Evolutionary conservation across 805 yeast species (phyloP).

Genomic region (Metschnikowia santaceciliae): DNA sequence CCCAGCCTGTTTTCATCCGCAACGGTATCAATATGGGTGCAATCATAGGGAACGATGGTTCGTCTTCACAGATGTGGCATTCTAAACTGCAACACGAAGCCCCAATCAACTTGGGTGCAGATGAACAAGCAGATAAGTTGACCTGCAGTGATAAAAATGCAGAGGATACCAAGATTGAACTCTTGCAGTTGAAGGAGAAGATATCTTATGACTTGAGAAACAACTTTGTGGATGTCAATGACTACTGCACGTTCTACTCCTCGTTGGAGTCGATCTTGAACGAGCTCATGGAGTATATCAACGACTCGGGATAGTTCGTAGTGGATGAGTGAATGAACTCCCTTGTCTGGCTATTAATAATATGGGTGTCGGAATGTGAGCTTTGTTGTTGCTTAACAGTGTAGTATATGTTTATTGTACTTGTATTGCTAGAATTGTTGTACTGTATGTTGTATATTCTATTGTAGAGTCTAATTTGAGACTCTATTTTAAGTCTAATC

Average conservation of each 20-base stretch:
- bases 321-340: not conserved
- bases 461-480: no score
- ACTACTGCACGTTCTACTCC: conserved; percentile 41
- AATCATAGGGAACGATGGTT: conserved; percentile 7
- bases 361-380: not conserved
- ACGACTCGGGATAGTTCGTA: conserved; percentile 3
- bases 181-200: conserved; percentile 33
- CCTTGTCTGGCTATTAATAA: not conserved
- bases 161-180: conserved; percentile 24
- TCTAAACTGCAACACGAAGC: not conserved
- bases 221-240: conserved; percentile 42
- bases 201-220: conserved; percentile 39
- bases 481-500: no score
- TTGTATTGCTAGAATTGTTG: no score
- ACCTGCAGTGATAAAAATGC: not conserved
- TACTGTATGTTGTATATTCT: no score
- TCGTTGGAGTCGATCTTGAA: conserved; percentile 38
- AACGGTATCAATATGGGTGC: conserved; percentile 13
- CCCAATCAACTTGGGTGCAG: not conserved
- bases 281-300: conserved; percentile 38
- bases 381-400: no score
- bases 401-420: no score
- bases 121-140: not conserved
- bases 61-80: not conserved
- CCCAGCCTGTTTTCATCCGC: conserved; percentile 30